Evolutionary conservation across 2,329 filamentous ascomycete species (phyloP), one percentile per base, ranked within the genome.

Genomic region (Apiospora malaysiana): DNA sequence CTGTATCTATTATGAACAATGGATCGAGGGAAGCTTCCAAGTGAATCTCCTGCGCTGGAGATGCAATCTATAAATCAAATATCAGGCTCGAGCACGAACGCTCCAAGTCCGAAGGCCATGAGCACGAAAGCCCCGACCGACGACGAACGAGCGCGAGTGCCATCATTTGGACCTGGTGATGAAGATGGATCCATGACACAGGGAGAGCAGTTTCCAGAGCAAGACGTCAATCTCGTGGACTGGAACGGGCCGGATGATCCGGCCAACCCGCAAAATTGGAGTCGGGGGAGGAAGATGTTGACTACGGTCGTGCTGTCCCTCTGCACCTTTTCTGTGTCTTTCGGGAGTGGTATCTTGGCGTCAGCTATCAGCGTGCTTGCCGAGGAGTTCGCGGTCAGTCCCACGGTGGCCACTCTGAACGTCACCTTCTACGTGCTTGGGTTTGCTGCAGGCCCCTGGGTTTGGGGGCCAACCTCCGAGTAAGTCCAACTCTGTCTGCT

Each of bases 391-490:
- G 70, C 66, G 16, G 74, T 75, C 70, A 32, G 72, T 73, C 46
- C 73, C 69, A 73, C 51, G 7, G 51, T 59, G 27, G 18, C 51
- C 7, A 85, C 82, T 1, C 79, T 88, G 3, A 86, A 85, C 10
- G 79, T 88, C 4, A 85, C 85, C 3, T 78, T 88, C 3, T 88
- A 87, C 77, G 85, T 88, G 7, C 72, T 88, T 10, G 86, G 86
- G 3, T 88, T 87, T 68, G 79, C 78, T 21, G 81, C 88, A 65
- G 86, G 86, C 0, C 85, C 85, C 0, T 75, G 87, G 27, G 71
- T 89, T 0, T 88, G 86, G 82, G 88, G 87, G 4, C 86, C 86
- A 16, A 75, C 89, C 45, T 82, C 83, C 73, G 91, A 93, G 76
- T 79, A 56, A 16, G 51, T 56, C 12, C 5, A 21, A 3, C 4